Conservation (phyloP, 129 eudicot species). For the Heracleum sosnowskyi region DNA sequence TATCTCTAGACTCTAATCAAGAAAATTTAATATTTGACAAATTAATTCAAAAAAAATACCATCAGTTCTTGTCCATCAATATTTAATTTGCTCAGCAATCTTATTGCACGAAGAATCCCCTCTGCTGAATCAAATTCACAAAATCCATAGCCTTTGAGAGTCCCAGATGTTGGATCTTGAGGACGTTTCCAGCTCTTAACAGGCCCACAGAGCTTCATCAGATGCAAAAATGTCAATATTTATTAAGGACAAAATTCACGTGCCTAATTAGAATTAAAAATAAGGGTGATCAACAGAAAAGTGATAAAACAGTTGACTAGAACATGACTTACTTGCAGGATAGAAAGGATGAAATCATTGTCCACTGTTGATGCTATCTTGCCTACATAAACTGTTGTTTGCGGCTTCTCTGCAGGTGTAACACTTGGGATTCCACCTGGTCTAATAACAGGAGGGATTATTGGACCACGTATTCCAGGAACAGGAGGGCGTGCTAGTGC, state of each 20-base stretch:
- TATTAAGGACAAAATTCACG: neutral
- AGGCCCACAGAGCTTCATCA: constrained; percentile 80
- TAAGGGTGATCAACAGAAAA: neutral
- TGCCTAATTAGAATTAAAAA: neutral
- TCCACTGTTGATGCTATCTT: constrained; percentile 84
- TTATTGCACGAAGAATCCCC: constrained; percentile 87
- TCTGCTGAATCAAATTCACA: constrained; percentile 96
- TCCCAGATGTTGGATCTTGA: constrained; percentile 75
- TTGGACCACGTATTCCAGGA: constrained; percentile 55
- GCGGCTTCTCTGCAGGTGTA: constrained; percentile 63
- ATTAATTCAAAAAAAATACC: constrained; percentile 36
- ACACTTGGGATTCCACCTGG: constrained; percentile 50
- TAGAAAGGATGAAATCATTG: constrained; percentile 85
- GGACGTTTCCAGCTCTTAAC: constrained; percentile 95
- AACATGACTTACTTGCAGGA: constrained; percentile 57
- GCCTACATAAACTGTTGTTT: constrained; percentile 85
- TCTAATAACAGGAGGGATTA: constrained; percentile 54
- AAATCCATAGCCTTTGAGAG: constrained; percentile 78
- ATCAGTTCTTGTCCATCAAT: constrained; percentile 88
- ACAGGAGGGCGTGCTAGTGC: constrained; percentile 68
- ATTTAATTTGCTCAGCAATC: constrained; percentile 72
- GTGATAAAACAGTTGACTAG: neutral
- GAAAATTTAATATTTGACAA: neutral
- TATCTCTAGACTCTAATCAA: neutral
- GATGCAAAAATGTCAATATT: neutral